A percentile compares a stretch with the other conserved stretches of the same genome.
phyloP scores from a whole-genome alignment of 2,329 filamentous ascomycete genomes.

The Aspergillus sp. region DNA sequence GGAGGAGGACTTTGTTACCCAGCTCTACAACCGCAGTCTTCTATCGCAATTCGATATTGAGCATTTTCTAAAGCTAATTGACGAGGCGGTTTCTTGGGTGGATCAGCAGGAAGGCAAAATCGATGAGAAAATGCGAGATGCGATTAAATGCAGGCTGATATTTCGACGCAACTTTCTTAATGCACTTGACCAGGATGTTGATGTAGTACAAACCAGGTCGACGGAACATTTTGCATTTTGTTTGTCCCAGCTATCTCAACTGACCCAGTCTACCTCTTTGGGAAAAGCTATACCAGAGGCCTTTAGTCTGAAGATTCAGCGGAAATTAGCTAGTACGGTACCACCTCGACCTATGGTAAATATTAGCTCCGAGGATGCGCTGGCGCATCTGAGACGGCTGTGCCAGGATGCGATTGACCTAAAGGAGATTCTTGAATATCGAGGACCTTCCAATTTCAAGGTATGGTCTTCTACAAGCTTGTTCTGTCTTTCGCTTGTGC shows the following conservation, averaged over 20 bases:
- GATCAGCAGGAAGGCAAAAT: conserved; percentile 29
- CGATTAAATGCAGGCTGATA: conserved; percentile 61
- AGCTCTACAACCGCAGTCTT: conserved; percentile 78
- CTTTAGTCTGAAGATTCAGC: conserved; percentile 85
- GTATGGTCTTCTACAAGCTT: conserved; percentile 40
- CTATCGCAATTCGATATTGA: conserved; percentile 59
- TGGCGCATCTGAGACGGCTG: conserved; percentile 63
- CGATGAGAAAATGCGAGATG: conserved; percentile 39
- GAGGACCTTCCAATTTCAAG: conserved; percentile 64
- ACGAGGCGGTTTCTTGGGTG: conserved; percentile 52
- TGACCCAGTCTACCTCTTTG: conserved; percentile 58
- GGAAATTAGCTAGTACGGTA: conserved; percentile 88
- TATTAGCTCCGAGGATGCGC: conserved; percentile 66
- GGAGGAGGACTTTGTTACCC: conserved; percentile 96
- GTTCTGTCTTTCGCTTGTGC: conserved; percentile 1
- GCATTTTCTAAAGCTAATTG: conserved; percentile 52
- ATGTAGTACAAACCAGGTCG: conserved; percentile 24
- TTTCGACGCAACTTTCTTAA: conserved; percentile 54
- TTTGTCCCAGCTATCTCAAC: conserved; percentile 44
- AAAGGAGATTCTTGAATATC: conserved; percentile 62
- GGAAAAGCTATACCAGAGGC: conserved; percentile 66
- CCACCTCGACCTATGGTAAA: conserved; percentile 86
- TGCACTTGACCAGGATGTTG: conserved; percentile 34
- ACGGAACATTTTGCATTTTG: conserved; percentile 27
- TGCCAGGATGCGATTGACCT: conserved; percentile 68